These are phyloP conservation scores for Dactylis glomerata DNA, from an alignment of 176 grass and related monocot species.

Conservation along the genomic window DNA sequence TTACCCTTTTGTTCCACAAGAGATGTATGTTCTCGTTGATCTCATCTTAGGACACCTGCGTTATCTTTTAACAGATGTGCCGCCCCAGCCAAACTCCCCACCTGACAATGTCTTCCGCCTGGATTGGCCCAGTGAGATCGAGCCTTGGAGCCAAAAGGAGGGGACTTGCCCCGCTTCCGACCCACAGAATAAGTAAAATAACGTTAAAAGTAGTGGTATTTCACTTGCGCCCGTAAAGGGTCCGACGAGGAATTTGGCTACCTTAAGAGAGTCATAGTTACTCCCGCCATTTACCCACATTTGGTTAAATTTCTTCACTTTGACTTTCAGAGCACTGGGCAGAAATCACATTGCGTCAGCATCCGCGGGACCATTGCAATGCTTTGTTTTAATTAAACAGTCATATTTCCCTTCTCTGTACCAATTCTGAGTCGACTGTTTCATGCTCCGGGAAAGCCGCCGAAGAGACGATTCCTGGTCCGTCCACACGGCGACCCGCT, in stretches of 20 bases:
- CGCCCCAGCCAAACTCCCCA: constrained; percentile 54
- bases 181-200: constrained; percentile 21
- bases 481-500: not conserved
- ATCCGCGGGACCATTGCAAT: too few species aligned
- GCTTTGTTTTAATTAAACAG: too few species aligned
- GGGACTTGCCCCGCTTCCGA: constrained; percentile 16
- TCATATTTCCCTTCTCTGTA: too few species aligned
- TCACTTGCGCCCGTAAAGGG: not conserved
- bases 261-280: constrained; percentile 92
- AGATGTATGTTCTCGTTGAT: constrained; percentile 69
- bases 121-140: not conserved
- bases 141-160: not conserved
- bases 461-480: too few species aligned
- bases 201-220: constrained; percentile 25
- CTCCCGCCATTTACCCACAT: constrained; percentile 63
- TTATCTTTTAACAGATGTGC: constrained; percentile 70
- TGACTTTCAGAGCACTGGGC: constrained; percentile 79
- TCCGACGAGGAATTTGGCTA: constrained; percentile 67
- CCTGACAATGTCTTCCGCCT: constrained; percentile 70
- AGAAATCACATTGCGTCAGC: constrained; percentile 72
- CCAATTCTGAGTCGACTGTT: too few species aligned
- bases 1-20: constrained; percentile 71
- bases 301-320: constrained; percentile 80
- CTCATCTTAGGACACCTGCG: constrained; percentile 57
- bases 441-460: too few species aligned